Conservation (phyloP, 495 filamentous ascomycete genomes). For the Lasiosphaeriaceae sp. region DNA sequence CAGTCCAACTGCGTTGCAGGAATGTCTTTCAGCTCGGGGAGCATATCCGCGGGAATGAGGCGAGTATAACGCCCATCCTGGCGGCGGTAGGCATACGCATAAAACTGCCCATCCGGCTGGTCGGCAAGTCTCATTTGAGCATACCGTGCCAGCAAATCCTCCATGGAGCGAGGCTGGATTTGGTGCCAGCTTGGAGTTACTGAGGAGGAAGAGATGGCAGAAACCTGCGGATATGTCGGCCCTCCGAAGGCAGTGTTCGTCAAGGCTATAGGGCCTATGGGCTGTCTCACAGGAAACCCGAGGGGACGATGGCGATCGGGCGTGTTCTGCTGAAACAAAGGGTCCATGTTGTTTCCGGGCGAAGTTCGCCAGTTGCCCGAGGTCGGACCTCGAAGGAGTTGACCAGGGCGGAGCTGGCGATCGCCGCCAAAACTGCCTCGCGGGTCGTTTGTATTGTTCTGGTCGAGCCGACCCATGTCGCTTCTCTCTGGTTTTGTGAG, state of each 20-base stretch:
- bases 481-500: no score
- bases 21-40: constrained; percentile 42
- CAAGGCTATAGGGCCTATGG: background rate
- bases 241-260: no score
- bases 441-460: no score
- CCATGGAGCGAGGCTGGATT: no score
- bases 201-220: no score
- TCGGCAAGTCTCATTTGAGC: no score
- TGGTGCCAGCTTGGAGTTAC: no score
- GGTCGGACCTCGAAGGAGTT: background rate
- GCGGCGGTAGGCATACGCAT: constrained; percentile 53
- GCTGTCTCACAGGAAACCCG: background rate
- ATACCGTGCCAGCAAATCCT: no score
- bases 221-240: no score
- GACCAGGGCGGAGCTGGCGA: background rate
- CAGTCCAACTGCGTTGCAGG: constrained; percentile 26
- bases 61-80: constrained; percentile 56
- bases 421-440: background rate
- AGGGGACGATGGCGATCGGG: background rate
- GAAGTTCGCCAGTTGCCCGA: background rate
- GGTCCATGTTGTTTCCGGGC: background rate
- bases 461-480: no score
- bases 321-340: background rate
- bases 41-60: constrained; percentile 62
- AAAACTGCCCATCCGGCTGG: constrained; percentile 4